phyloP scores from a whole-genome alignment of 805 yeast genomes.

The Scheffersomyces lignosus region DNA sequence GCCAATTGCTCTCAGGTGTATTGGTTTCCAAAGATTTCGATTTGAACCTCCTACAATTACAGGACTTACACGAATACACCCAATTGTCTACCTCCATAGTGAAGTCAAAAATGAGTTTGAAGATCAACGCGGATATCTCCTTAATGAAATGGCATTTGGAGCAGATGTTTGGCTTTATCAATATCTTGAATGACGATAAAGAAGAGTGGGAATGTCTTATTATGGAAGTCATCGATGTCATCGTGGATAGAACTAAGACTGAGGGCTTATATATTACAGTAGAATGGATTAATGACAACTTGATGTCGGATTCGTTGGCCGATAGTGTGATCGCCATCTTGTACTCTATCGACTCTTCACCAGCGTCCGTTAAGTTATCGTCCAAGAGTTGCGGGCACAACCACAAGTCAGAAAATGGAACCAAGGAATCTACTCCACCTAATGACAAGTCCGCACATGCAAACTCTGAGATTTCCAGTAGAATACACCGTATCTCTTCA shows the following conservation, averaged over 20 bases:
- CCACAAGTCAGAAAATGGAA: slow-evolving; percentile 15
- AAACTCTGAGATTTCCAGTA: slow-evolving; percentile 25
- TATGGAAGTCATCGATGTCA: slow-evolving; percentile 43
- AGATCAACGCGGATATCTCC: slow-evolving; percentile 77
- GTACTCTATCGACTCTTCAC: slow-evolving; percentile 89
- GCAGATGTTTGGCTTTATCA: slow-evolving; percentile 92
- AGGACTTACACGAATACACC: slow-evolving; percentile 86
- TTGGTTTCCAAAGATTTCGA: slow-evolving; percentile 90
- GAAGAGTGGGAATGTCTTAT: slow-evolving; percentile 44
- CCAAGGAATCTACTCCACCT: slow-evolving; percentile 6
- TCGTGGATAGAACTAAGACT: slow-evolving; percentile 43
- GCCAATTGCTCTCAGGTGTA: slow-evolving; percentile 67
- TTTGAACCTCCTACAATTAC: slow-evolving; percentile 75
- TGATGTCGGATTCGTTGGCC: slow-evolving; percentile 87
- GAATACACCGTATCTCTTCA: slow-evolving; percentile 52
- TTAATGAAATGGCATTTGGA: slow-evolving; percentile 85
- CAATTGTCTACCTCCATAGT: slow-evolving; percentile 83
- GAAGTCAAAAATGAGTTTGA: slow-evolving; percentile 75
- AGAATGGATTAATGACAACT: slow-evolving; percentile 86
- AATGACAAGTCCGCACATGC: slow-evolving; percentile 24
- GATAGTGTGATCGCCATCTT: slow-evolving; percentile 90
- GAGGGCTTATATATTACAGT: slow-evolving; percentile 54
- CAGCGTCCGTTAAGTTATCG: slow-evolving; percentile 89
- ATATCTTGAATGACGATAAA: slow-evolving; percentile 58
- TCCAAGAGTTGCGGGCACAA: slow-evolving; percentile 56